Conservation (phyloP, 2,329 filamentous ascomycete genomes). For the Neonectria coccinea region DNA sequence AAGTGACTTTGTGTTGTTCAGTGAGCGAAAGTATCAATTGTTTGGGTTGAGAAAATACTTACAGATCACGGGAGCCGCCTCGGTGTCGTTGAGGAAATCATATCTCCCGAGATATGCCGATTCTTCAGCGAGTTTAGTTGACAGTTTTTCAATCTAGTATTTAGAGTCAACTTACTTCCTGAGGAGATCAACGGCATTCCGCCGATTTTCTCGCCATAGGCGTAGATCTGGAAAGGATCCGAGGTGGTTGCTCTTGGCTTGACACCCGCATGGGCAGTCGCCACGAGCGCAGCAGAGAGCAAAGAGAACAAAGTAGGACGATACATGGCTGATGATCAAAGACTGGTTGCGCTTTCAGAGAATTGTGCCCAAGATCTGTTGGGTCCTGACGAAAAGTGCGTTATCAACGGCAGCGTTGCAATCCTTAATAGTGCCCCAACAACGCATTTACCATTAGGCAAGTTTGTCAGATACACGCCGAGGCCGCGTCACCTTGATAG, state of each 20-base stretch:
- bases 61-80: constrained; percentile 28
- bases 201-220: constrained; percentile 21
- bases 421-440: background rate
- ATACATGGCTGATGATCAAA: background rate
- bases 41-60: constrained; percentile 10
- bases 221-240: constrained; percentile 18
- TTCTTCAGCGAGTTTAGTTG: constrained; percentile 4
- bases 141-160: no score
- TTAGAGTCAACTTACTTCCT: constrained; percentile 8
- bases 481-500: background rate
- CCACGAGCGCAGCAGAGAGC: background rate
- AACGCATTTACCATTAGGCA: background rate
- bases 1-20: constrained; percentile 15
- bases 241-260: background rate
- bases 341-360: background rate
- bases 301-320: background rate
- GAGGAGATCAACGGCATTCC: constrained; percentile 19
- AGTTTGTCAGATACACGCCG: background rate
- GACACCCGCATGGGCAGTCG: background rate
- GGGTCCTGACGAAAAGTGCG: background rate
- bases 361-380: background rate
- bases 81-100: constrained; percentile 7
- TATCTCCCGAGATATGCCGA: constrained; percentile 25
- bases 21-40: background rate
- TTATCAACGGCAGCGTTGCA: background rate